Percentiles rank a stretch among this genome's conserved stretches.
Evolutionary conservation across 768 basidiomycete genomes (phyloP).

Genomic region (Sutorius australiensis): DNA sequence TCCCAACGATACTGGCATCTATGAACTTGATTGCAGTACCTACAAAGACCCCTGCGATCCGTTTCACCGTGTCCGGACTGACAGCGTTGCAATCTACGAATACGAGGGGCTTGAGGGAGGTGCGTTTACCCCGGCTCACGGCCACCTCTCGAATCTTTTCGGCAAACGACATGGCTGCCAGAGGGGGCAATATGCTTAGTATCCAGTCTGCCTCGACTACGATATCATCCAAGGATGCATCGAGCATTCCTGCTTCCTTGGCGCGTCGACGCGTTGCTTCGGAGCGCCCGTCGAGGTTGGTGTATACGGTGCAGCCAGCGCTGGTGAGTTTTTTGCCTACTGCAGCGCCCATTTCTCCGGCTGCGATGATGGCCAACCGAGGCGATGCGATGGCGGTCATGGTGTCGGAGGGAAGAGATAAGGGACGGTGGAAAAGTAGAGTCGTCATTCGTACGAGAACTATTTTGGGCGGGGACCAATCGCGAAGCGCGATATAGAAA

Average conservation of each 20-base stretch:
- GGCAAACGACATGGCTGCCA: constrained; percentile 45
- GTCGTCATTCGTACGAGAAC: neutral
- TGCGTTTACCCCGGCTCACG: neutral
- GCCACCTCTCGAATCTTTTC: constrained; percentile 23
- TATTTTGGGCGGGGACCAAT: constrained; percentile 7
- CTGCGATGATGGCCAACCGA: constrained; percentile 47
- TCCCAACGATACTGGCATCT: constrained; percentile 57
- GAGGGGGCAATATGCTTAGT: constrained; percentile 57
- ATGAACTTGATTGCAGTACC: constrained; percentile 41
- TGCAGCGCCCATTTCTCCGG: constrained; percentile 59
- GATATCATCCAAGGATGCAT: constrained; percentile 38
- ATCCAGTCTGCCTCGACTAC: constrained; percentile 40
- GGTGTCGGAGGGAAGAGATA: constrained; percentile 7
- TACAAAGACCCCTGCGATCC: constrained; percentile 44
- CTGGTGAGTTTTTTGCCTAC: constrained; percentile 45
- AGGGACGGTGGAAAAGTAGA: constrained; percentile 8
- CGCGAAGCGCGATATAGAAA: neutral
- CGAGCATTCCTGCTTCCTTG: constrained; percentile 46
- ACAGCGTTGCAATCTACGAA: constrained; percentile 59
- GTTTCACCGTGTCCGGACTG: constrained; percentile 35
- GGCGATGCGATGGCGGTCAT: constrained; percentile 16
- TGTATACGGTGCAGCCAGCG: constrained; percentile 47
- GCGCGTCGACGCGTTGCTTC: constrained; percentile 48
- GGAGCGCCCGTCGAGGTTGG: constrained; percentile 52
- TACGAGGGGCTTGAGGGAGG: constrained; percentile 20